Evolutionary conservation across 805 yeast genomes (phyloP), one percentile per base, ranked within the genome.

Genomic region (Hanseniaspora taiwanica): DNA sequence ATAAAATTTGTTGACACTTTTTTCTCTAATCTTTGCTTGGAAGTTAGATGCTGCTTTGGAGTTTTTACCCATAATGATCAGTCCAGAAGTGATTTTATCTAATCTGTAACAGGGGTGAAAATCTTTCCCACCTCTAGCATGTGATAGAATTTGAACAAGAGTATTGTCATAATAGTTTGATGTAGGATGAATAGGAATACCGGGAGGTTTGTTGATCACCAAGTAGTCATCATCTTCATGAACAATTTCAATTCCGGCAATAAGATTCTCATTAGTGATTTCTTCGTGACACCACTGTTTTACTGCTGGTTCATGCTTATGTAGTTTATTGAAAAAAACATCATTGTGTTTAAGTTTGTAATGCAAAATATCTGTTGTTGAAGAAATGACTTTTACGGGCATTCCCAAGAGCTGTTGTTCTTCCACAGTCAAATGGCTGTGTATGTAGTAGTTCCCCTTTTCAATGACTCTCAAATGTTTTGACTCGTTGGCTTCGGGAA

Each of bases 151-250:
- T 53, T 77, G 79, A 4, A 89, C 80, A 25, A 84, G 68, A 1
- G 93, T 74, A 54, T 78, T 73, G 56, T 75, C 74, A 53, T 86
- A 56, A 65, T 77, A 76, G 45, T 83, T 64, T 0, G 97, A 97
- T 0, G 96, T 81, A 2, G 98, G 97, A 56, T 91, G 98, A 1
- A 84, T 89, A 0, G 97, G 97, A 1, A 91, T 68, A 0, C 98
- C 97, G 4, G 83, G 70, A 0, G 98, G 98, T 49, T 91, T 91
- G 58, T 89, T 89, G 12, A 91, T 76, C 3, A 83, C 91, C 5
- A 89, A 68, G n/a, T 83, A 54, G 31, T 78, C 68, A 2, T 76
- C 84, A 56, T 84, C 79, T 48, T 85, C 82, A 53, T 69, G 68
- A 0, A 86, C 74, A 12, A 86, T 72, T 39, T 70, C 67, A 40